These are phyloP conservation scores for Rauvolfia tetraphylla DNA, from an alignment of 257 asterid species.

Conservation along the genomic window DNA sequence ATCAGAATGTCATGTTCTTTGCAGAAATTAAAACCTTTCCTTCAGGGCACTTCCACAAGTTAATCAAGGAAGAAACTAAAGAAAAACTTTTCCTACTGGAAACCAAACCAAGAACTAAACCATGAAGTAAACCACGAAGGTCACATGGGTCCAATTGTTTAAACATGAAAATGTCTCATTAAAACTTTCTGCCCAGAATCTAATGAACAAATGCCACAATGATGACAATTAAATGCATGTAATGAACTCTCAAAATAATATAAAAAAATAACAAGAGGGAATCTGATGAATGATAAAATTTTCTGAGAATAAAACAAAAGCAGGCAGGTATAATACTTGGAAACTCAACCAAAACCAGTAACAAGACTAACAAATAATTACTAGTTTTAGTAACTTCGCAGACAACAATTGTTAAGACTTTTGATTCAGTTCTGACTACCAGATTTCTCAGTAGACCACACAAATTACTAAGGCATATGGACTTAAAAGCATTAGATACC, in stretches of 20 bases:
- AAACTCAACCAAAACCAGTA: neutral
- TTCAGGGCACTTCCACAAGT: too few species aligned
- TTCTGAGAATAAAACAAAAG: neutral
- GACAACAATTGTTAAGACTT: neutral
- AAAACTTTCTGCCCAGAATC: neutral
- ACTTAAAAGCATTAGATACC: conserved; percentile 26
- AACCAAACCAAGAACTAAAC: too few species aligned
- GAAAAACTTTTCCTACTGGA: too few species aligned
- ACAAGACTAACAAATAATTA: neutral
- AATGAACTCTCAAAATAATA: neutral
- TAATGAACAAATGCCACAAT: neutral
- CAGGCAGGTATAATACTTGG: neutral
- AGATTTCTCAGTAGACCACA: neutral
- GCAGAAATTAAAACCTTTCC: too few species aligned
- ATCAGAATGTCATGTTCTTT: too few species aligned
- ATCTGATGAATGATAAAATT: neutral
- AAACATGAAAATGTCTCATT: neutral
- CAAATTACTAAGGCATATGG: neutral
- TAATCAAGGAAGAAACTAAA: too few species aligned
- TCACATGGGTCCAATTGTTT: neutral
- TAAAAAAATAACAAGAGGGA: neutral
- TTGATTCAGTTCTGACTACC: neutral
- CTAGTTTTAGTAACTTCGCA: neutral
- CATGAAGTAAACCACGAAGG: too few species aligned
- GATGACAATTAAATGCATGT: neutral